These are phyloP conservation scores for Cercospora sp. DNA, from an alignment of 2,329 filamentous ascomycete genomes.

Conservation along the genomic window DNA sequence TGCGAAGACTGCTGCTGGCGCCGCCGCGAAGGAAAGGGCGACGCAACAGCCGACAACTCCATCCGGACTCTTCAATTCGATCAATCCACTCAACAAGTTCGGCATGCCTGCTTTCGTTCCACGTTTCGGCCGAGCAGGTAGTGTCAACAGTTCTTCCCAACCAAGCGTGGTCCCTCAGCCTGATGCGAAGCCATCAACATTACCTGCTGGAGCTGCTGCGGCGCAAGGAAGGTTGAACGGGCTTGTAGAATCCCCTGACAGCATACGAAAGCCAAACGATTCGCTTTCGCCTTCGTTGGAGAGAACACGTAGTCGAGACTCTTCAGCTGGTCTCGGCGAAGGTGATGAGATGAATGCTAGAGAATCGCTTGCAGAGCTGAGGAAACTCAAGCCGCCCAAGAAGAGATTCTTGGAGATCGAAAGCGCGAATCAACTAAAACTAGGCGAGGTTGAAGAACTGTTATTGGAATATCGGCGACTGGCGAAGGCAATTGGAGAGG, in stretches of 20 bases:
- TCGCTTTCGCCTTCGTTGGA: slow-evolving; percentile 13
- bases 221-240: slow-evolving; percentile 34
- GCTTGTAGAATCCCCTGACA: slow-evolving; percentile 31
- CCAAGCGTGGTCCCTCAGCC: slow-evolving; percentile 23
- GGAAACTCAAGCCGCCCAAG: slow-evolving; percentile 48
- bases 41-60: slow-evolving; percentile 20
- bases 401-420: slow-evolving; percentile 51
- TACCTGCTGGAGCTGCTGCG: slow-evolving; percentile 13
- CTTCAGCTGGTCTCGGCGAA: slow-evolving; percentile 31
- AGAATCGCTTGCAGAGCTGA: slow-evolving; percentile 47
- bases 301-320: slow-evolving; percentile 19
- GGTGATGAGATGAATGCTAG: slow-evolving; percentile 42
- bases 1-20: slow-evolving; percentile 24
- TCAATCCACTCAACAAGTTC: slow-evolving; percentile 42
- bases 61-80: slow-evolving; percentile 34
- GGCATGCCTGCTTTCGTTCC: slow-evolving; percentile 37
- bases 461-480: slow-evolving; percentile 43
- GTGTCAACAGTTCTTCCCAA: slow-evolving; percentile 16
- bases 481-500: slow-evolving; percentile 46
- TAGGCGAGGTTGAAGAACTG: slow-evolving; percentile 52
- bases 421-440: slow-evolving; percentile 47
- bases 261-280: slow-evolving; percentile 16
- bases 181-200: slow-evolving; percentile 10
- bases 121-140: slow-evolving; percentile 38
- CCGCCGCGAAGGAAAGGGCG: slow-evolving; percentile 21